phyloP scores from a whole-genome alignment of 805 yeast genomes.

The Kuraishia borneana region DNA sequence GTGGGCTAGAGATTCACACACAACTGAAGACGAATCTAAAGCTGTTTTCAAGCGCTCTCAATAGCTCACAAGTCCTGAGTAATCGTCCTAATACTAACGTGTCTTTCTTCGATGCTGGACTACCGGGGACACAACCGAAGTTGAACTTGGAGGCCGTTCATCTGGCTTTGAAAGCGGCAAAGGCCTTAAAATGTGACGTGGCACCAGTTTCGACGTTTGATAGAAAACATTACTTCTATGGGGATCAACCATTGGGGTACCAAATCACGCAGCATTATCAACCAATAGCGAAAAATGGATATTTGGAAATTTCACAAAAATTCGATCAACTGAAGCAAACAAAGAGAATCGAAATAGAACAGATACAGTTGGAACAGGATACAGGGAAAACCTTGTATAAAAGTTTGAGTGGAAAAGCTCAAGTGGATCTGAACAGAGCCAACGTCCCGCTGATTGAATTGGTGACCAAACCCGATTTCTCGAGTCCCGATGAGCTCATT shows the following conservation, averaged over 20 bases:
- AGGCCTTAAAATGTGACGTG: conserved; percentile 53
- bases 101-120: conserved; percentile 70
- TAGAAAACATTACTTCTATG: conserved; percentile 91
- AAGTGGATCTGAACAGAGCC: conserved; percentile 74
- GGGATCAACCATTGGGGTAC: conserved; percentile 93
- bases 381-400: conserved; percentile 72
- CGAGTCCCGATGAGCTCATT: conserved; percentile 51
- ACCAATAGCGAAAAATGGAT: conserved; percentile 70
- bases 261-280: conserved; percentile 85
- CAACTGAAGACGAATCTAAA: conserved; percentile 69
- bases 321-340: conserved; percentile 41
- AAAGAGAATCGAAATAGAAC: conserved; percentile 52
- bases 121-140: conserved; percentile 89
- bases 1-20: conserved; percentile 92
- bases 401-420: conserved; percentile 21
- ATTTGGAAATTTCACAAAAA: conserved; percentile 30
- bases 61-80: conserved; percentile 10
- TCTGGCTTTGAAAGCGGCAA: conserved; percentile 62
- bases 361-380: conserved; percentile 90
- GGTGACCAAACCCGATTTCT: conserved; percentile 85
- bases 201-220: conserved; percentile 60
- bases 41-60: conserved; percentile 57
- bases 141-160: conserved; percentile 66
- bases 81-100: conserved; percentile 53
- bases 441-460: conserved; percentile 83